Evolutionary conservation across 345 rosid species (phyloP), one percentile per base, ranked within the genome.

Genomic region (Populus simonii): DNA sequence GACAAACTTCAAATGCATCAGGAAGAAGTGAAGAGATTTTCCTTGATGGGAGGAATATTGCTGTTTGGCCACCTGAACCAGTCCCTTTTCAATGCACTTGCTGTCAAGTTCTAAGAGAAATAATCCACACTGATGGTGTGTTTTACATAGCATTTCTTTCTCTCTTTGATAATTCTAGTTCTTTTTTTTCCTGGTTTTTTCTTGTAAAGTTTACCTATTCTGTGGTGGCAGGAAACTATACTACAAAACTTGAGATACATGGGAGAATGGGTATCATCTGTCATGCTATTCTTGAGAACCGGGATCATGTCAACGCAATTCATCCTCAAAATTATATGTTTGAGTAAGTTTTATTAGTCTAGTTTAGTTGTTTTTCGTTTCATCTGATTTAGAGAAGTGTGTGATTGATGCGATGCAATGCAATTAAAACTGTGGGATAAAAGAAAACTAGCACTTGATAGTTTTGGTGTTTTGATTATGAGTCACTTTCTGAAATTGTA

Each of bases 241-340:
- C 82, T 1, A 73, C 86, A n/a, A 91, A 80, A 79, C 88, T 91
- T 3, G 90, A 91, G 80, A 85, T 91, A 45, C 91, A 87, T 78
- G 93, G 96, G 45, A 78, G 89, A 75, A 67, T 85, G 31, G 93
- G 92, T 33, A 63, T 85, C 69, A 83, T 91, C 75, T 84, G 76
- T 43, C 93, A 90, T 75, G 91, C 87, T 23, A 70, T 89, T 77
- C 82, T 88, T 22, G 86, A 87, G 71, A 51, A 33, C 45, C 78
- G 66, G 23, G 66, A 68, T 3, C 39, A 43, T 63, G 51, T 3
- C 5, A 62, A 43, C 15, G 45, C 1, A 7, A 43, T 2, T 62
- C 66, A 78, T 33, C 23, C 78, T 47, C 68, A 36, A 15, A 71
- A 76, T 77, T 84, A 85, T 25, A 88, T 86, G 86, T 75, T 88